Evolutionary conservation across 2,329 filamentous ascomycete genomes (phyloP), one percentile per base, ranked within the genome.

Genomic region (Penicillium glabrum): DNA sequence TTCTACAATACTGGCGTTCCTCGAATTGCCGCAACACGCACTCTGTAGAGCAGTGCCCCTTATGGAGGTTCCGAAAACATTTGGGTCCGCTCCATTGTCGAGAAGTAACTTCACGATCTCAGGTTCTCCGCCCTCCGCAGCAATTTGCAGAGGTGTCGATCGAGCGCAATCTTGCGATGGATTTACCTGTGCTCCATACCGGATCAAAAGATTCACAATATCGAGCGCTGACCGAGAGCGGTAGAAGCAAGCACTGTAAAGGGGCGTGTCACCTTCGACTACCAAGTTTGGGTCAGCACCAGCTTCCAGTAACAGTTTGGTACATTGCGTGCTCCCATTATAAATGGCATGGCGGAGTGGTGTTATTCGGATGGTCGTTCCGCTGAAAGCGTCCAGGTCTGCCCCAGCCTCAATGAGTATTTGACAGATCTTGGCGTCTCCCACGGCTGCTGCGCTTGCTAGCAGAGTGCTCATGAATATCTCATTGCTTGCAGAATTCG

Each of bases 61-160:
- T 3, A 2, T 35, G 7, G 33, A 35, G 13, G 33, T 16, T 35
- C 3, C 8, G 33, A n/a, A n/a, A 29, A 29, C 27, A 35, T 35
- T 35, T 7, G 33, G 33, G 16, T 35, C 16, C 33, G 33, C 33
- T 16, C 16, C 16, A 3, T 35, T n/a, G 6, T 35, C 16, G 33
- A 35, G 33, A 16, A 35, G 33, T 7, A n/a, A 3, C 5, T n/a
- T 14, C 33, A 35, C 6, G 13, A 35, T 6, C 10, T 35, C 33
- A 8, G 13, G 33, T 3, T 8, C 2, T n/a, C 1, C 6, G 13
- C 1, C 5, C 1, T 2, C 4, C 7, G 7, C 16, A n/a, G 3
- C 5, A 35, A n/a, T 5, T 13, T 35, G 33, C 14, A 35, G 5
- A 35, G 33, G 33, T n/a, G 33, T 35, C 14, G 5, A 5, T 16